Conservation (phyloP, 164 flowering plant genomes). For the Vitis vinifera region ASM3070453v1 NC_081806.1:4848001-4848500, state of each 20-base stretch:
- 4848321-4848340: conserved; percentile 4
- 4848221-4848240: too few relatives aligned
- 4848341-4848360: conserved; percentile 3
- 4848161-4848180: too few relatives aligned
- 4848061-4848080: conserved; percentile 42
- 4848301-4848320: neutral
- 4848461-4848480: neutral
- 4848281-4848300: conserved; percentile 7
- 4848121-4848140: conserved; percentile 33
- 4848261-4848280: neutral
- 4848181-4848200: too few relatives aligned
- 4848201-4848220: too few relatives aligned
- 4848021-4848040: conserved; percentile 80
- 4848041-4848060: conserved; percentile 83
- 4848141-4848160: too few relatives aligned
- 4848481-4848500: neutral
- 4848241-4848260: too few relatives aligned
- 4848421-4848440: conserved; percentile 3
- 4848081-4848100: conserved; percentile 73
- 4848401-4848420: conserved; percentile 13
- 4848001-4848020: conserved; percentile 98
- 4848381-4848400: conserved; percentile 11
- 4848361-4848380: conserved; percentile 5
- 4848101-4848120: conserved; percentile 55
- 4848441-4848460: too few relatives aligned